A percentile compares a stretch with the other conserved stretches of the same genome.
Evolutionary conservation across 1,284 basidiomycete genomes (phyloP).

Genomic region (Cryptococcus deneoformans): DNA sequence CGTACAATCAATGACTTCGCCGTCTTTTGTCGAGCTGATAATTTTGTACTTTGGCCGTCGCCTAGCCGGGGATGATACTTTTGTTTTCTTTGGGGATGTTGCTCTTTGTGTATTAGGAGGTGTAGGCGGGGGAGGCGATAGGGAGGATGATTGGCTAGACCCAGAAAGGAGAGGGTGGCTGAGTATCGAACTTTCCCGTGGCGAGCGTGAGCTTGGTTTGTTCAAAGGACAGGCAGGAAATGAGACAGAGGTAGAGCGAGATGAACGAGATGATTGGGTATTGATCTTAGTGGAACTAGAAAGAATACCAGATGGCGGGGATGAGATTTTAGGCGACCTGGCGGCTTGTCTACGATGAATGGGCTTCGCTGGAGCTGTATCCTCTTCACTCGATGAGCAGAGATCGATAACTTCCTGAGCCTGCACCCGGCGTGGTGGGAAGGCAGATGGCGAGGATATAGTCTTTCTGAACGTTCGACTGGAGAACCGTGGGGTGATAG

Average conservation of each 20-base stretch:
- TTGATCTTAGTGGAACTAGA: not conserved
- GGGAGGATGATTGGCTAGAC: not conserved
- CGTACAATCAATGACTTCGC: conserved; percentile 16
- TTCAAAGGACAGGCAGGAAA: not conserved
- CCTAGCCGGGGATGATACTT: not conserved
- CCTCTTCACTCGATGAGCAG: not conserved
- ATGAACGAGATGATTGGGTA: not conserved
- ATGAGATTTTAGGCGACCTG: not conserved
- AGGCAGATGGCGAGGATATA: conserved; percentile 13
- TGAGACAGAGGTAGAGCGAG: not conserved
- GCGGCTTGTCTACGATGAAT: not conserved
- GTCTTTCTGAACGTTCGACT: not conserved
- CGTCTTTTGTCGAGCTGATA: conserved; percentile 15
- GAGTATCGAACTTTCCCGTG: not conserved
- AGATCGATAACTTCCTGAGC: not conserved
- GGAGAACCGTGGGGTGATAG: not conserved
- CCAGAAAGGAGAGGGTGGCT: not conserved
- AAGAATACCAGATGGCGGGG: not conserved
- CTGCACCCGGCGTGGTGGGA: not conserved
- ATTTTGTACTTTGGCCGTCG: conserved; percentile 7
- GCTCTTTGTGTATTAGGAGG: not conserved
- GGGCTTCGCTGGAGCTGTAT: not conserved
- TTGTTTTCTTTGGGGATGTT: not conserved
- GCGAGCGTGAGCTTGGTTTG: not conserved
- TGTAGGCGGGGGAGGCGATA: not conserved